Percentiles rank a stretch among this genome's conserved stretches.
Conservation (phyloP, 257 asterid genomes). For the Craterostigma plantagineum region DNA sequence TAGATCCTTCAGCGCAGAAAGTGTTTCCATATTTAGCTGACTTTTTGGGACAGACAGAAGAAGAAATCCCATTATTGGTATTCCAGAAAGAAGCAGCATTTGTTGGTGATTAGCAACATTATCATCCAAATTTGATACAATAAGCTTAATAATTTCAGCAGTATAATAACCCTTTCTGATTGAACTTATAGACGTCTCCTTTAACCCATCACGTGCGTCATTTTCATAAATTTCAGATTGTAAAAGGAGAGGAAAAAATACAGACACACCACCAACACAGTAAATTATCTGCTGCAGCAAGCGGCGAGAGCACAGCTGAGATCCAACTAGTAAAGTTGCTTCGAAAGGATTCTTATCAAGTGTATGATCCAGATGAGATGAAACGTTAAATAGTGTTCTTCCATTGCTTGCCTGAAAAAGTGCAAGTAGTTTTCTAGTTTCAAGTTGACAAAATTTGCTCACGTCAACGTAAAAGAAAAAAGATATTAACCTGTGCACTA, state of each 20-base stretch:
- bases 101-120: slow-evolving; percentile 96
- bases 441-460: not conserved
- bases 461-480: not conserved
- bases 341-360: slow-evolving; percentile 46
- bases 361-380: slow-evolving; percentile 46
- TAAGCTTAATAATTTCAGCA: slow-evolving; percentile 72
- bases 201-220: slow-evolving; percentile 21
- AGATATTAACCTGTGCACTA: slow-evolving; percentile 68
- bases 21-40: slow-evolving; percentile 74
- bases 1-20: slow-evolving; percentile 78
- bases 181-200: slow-evolving; percentile 32
- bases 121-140: slow-evolving; percentile 84
- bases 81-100: slow-evolving; percentile 90
- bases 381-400: slow-evolving; percentile 55
- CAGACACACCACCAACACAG: slow-evolving; percentile 97
- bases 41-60: slow-evolving; percentile 55
- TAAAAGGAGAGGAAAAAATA: slow-evolving; percentile 78
- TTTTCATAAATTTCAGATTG: slow-evolving; percentile 36
- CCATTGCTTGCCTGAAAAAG: slow-evolving; percentile 82
- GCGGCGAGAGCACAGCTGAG: slow-evolving; percentile 90
- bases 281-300: slow-evolving; percentile 87
- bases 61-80: slow-evolving; percentile 74
- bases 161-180: slow-evolving; percentile 39
- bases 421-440: not conserved
- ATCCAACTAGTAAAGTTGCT: slow-evolving; percentile 61